Evolutionary conservation across 2,329 filamentous ascomycete species (phyloP), one percentile per base, ranked within the genome.

Genomic region (Microcyclospora tardicrescens): DNA sequence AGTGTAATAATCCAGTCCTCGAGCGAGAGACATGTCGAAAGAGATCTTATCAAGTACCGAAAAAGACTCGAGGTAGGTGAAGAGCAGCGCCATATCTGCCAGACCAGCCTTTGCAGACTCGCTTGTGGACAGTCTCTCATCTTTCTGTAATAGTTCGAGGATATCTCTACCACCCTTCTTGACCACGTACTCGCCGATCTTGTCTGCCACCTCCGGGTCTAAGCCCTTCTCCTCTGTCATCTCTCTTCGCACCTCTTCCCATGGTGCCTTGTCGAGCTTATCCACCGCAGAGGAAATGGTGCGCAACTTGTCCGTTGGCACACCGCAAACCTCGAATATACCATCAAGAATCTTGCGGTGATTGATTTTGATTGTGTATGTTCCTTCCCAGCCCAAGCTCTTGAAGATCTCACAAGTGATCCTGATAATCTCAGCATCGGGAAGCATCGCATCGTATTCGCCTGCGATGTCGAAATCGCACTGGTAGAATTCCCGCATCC

Each of bases 391-490:
- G 14, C 79, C 81, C 28, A 95, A 68, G 35, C 74, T 75, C 50
- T 89, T 76, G 54, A 95, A 93, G 31, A 93, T 81, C 58, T 95
- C 86, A 52, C 76, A 78, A 36, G 84, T 75, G 48, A 95, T 86
- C 41, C 81, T 74, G 51, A 96, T 65, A 42, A 94, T 81, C 65
- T 95, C 87, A 29, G 86, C 83, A 56, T 95, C 89, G 40, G 87
- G 84, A 16, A 94, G 73, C 86, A 95, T 94, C 38, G 84, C 65
- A 58, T 94, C 89, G 65, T 85, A 93, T 32, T 67, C 69, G 44
- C 87, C 86, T 10, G 87, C 87, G 63, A 95, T 89, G 59, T 95
- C 87, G 57, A 95, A 93, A 64, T 96, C 89, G 66, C 87, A 95
- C 63, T 95, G 87, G 67, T 93, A 94, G 63, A 94, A 94, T 64